Percentiles rank a stretch among this genome's conserved stretches.
These are phyloP conservation scores for Sporothrix brunneoviolacea DNA, from an alignment of 2,329 filamentous ascomycete species.

Conservation along the genomic window DNA sequence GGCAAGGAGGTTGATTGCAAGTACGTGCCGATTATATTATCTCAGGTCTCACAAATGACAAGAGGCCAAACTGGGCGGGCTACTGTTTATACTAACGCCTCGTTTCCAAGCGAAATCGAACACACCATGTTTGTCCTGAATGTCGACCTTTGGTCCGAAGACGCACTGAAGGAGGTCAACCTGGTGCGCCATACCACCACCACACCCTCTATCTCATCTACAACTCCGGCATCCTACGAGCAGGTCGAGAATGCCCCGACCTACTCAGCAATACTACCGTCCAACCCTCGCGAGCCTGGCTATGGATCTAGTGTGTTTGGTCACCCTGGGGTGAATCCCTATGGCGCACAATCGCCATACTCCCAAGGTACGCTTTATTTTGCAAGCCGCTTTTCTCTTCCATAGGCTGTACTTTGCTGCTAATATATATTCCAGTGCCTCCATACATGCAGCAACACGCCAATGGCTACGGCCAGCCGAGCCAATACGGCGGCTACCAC, in stretches of 20 bases:
- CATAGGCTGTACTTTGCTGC: too few species aligned
- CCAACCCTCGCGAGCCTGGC: constrained; percentile 31
- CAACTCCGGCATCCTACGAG: constrained; percentile 71
- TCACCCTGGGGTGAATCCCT: constrained; percentile 21
- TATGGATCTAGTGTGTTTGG: constrained; percentile 22
- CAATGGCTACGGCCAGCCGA: constrained; percentile 29
- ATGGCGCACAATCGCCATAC: constrained; percentile 23
- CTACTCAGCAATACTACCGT: constrained; percentile 31
- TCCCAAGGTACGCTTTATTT: constrained; percentile 17
- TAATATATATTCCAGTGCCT: background rate
- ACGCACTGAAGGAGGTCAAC: constrained; percentile 58
- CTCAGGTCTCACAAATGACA: background rate
- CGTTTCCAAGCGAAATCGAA: constrained; percentile 49
- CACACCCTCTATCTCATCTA: constrained; percentile 72
- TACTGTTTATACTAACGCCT: constrained; percentile 10
- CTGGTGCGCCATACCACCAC: constrained; percentile 58
- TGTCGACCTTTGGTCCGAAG: constrained; percentile 62
- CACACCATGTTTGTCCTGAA: constrained; percentile 51
- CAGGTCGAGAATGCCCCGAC: constrained; percentile 35
- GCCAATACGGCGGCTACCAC: constrained; percentile 27
- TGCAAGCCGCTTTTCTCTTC: too few species aligned
- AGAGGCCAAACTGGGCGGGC: background rate
- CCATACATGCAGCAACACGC: constrained; percentile 18
- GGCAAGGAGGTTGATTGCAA: constrained; percentile 78
- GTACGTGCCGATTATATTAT: constrained; percentile 41